Evolutionary conservation across 192 early-diverging fungal species (phyloP).

Genomic region (Backusella liffmaniae): DNA sequence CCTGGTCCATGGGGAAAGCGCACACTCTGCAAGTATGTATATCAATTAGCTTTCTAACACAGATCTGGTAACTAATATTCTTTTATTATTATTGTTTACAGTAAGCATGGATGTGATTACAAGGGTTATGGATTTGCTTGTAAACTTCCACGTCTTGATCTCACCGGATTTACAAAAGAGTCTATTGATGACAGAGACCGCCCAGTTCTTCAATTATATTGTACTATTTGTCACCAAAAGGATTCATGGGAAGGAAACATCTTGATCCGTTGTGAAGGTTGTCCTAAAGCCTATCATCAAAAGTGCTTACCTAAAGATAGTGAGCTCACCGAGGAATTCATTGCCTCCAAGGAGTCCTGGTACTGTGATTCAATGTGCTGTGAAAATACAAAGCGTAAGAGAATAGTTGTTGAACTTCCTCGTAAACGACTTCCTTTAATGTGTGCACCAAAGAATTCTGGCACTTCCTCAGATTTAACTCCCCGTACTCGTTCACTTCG

Average conservation of each 20-base stretch:
- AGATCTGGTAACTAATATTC: not conserved
- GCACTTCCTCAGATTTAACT: conserved; percentile 3
- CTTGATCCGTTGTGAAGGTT: conserved; percentile 83
- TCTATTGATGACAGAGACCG: conserved; percentile 73
- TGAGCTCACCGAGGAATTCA: conserved; percentile 37
- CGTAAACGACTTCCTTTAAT: conserved; percentile 62
- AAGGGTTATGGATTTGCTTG: conserved; percentile 93
- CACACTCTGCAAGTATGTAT: conserved; percentile 84
- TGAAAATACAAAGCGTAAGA: conserved; percentile 51
- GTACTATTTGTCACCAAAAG: conserved; percentile 71
- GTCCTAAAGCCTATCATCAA: conserved; percentile 82
- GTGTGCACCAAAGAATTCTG: conserved; percentile 45
- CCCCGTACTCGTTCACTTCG: conserved; percentile 13
- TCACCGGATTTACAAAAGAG: conserved; percentile 74
- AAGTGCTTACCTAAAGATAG: conserved; percentile 39
- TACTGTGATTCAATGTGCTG: conserved; percentile 60
- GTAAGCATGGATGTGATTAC: conserved; percentile 94
- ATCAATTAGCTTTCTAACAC: not conserved
- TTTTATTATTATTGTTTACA: conserved; percentile 16
- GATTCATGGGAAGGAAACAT: conserved; percentile 61
- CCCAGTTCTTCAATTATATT: conserved; percentile 86
- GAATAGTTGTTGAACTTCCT: conserved; percentile 59
- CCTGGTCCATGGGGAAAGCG: conserved; percentile 94
- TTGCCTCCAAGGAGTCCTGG: conserved; percentile 48
- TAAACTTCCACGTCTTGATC: conserved; percentile 83